These are phyloP conservation scores for bread wheat (Triticum aestivum) DNA, from an alignment of 176 grass and related monocot genomes.

Conservation along the genomic window IWGSC_CS_RefSeq_v2.1 NC_057798.1:759580511-759581010, in stretches of 20 bases:
- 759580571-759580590: background rate
- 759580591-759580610: background rate
- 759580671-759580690: too few species aligned
- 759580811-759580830: conserved; percentile 32
- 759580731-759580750: background rate
- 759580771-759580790: background rate
- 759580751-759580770: background rate
- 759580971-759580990: background rate
- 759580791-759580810: background rate
- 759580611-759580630: conserved; percentile 29
- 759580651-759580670: too few species aligned
- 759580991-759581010: background rate
- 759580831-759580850: conserved; percentile 5
- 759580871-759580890: conserved; percentile 85
- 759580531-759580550: conserved; percentile 31
- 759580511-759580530: conserved; percentile 47
- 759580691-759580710: background rate
- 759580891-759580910: conserved; percentile 21
- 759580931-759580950: conserved; percentile 16
- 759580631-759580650: background rate
- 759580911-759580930: conserved; percentile 53
- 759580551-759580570: conserved; percentile 26
- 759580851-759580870: conserved; percentile 48
- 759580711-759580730: background rate
- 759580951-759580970: conserved; percentile 13